phyloP scores from a whole-genome alignment of 306 rosid genomes.

The Acacia crassicarpa region DNA sequence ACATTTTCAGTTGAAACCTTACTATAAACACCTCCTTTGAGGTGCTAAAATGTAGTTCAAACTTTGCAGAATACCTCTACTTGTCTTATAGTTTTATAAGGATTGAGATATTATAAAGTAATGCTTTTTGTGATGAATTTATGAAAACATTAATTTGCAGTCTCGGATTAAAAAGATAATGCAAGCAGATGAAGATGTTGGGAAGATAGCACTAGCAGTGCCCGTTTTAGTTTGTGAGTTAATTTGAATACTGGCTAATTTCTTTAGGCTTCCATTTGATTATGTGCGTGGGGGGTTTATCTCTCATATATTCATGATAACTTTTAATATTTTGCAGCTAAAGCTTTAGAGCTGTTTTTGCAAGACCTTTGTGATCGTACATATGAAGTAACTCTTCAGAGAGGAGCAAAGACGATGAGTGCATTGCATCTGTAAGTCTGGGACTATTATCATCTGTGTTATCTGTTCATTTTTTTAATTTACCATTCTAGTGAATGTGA shows the following conservation, averaged over 20 bases:
- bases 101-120: conserved; percentile 12
- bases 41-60: conserved; percentile 10
- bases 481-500: conserved; percentile 7
- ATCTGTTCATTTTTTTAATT: background rate
- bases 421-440: conserved; percentile 91
- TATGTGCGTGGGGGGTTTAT: background rate
- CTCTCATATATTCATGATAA: conserved; percentile 25
- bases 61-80: background rate
- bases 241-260: conserved; percentile 19
- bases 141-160: conserved; percentile 46
- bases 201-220: conserved; percentile 93
- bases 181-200: conserved; percentile 99
- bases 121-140: conserved; percentile 22
- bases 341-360: conserved; percentile 93
- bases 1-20: conserved; percentile 1
- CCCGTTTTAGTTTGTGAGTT: conserved; percentile 98
- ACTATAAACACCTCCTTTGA: background rate
- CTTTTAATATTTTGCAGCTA: conserved; percentile 61
- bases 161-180: conserved; percentile 97
- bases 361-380: conserved; percentile 99
- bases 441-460: conserved; percentile 12
- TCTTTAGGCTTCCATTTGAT: conserved; percentile 5
- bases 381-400: conserved; percentile 93
- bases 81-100: conserved; percentile 1
- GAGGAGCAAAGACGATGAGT: conserved; percentile 98